Conservation (phyloP, 192 early-diverging fungal genomes). For the Coemansia sp. region DNA sequence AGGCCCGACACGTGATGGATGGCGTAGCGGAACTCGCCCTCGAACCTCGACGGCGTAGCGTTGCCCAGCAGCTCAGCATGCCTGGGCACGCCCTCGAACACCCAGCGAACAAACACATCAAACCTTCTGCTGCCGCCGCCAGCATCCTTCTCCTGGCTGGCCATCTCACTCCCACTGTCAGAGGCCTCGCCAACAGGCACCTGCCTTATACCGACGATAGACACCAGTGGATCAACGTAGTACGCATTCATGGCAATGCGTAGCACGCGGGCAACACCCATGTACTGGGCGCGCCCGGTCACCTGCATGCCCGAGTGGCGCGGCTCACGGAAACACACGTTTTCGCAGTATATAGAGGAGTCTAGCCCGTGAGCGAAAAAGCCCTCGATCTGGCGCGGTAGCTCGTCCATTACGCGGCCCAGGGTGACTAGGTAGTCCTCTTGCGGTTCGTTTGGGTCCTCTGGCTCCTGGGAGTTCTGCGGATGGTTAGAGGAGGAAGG, state of each 20-base stretch:
- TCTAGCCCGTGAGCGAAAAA: conserved; percentile 33
- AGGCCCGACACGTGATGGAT: conserved; percentile 27
- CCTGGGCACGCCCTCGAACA: conserved; percentile 45
- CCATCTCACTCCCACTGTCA: not conserved
- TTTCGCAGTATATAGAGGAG: conserved; percentile 16
- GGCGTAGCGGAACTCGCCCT: conserved; percentile 47
- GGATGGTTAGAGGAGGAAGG: not conserved
- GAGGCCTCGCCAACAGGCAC: not conserved
- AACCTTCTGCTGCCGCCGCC: not conserved
- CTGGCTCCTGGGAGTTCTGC: not conserved
- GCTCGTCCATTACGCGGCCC: conserved; percentile 40
- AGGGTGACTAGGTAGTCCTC: conserved; percentile 32
- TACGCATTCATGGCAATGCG: conserved; percentile 37
- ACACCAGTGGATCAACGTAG: conserved; percentile 19
- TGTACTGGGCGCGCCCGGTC: conserved; percentile 22
- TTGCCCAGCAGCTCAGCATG: conserved; percentile 31
- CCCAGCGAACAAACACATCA: conserved; percentile 44
- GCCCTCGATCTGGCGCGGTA: conserved; percentile 38
- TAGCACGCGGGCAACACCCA: conserved; percentile 29
- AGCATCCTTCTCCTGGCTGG: not conserved
- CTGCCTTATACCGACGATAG: conserved; percentile 28
- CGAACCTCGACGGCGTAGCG: conserved; percentile 25
- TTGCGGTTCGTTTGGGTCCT: not conserved
- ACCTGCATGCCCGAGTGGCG: conserved; percentile 35
- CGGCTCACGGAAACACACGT: conserved; percentile 29